Percentiles rank a stretch among this genome's conserved stretches.
These are phyloP conservation scores for Anthostomella pinea DNA, from an alignment of 2,329 filamentous ascomycete species.

Conservation along the genomic window DNA sequence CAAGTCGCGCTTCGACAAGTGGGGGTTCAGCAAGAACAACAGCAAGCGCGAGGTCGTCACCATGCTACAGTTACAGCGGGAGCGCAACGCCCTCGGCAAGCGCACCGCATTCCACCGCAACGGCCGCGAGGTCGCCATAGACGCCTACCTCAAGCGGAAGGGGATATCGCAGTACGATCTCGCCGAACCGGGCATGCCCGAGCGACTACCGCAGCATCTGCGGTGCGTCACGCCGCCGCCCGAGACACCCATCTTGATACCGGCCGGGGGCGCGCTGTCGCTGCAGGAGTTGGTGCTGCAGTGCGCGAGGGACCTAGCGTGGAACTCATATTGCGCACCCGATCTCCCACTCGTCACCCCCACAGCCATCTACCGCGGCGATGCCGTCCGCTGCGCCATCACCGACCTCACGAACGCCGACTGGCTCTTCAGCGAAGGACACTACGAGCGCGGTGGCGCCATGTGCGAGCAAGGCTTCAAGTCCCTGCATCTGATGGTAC, in stretches of 20 bases:
- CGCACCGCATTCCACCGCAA: slow-evolving; percentile 52
- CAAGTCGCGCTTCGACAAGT: slow-evolving; percentile 54
- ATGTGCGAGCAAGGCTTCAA: slow-evolving; percentile 30
- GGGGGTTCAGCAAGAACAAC: slow-evolving; percentile 55
- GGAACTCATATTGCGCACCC: slow-evolving; percentile 26
- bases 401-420: slow-evolving; percentile 31
- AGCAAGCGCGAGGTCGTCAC: slow-evolving; percentile 52
- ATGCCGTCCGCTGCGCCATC: slow-evolving; percentile 28
- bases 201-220: slow-evolving; percentile 26
- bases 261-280: slow-evolving; percentile 24
- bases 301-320: slow-evolving; percentile 26
- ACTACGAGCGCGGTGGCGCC: slow-evolving; percentile 23
- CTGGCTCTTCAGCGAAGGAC: slow-evolving; percentile 28
- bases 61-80: slow-evolving; percentile 50
- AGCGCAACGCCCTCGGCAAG: slow-evolving; percentile 51
- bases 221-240: slow-evolving; percentile 29
- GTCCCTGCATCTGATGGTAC: slow-evolving; percentile 26
- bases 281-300: slow-evolving; percentile 30
- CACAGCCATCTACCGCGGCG: slow-evolving; percentile 26
- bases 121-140: slow-evolving; percentile 49
- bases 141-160: slow-evolving; percentile 51
- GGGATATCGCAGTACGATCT: slow-evolving; percentile 53
- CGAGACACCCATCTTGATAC: slow-evolving; percentile 21
- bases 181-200: slow-evolving; percentile 25
- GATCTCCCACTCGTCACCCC: slow-evolving; percentile 28